These are phyloP conservation scores for Zygosaccharomyces bisporus DNA, from an alignment of 805 yeast genomes.

Conservation along the genomic window DNA sequence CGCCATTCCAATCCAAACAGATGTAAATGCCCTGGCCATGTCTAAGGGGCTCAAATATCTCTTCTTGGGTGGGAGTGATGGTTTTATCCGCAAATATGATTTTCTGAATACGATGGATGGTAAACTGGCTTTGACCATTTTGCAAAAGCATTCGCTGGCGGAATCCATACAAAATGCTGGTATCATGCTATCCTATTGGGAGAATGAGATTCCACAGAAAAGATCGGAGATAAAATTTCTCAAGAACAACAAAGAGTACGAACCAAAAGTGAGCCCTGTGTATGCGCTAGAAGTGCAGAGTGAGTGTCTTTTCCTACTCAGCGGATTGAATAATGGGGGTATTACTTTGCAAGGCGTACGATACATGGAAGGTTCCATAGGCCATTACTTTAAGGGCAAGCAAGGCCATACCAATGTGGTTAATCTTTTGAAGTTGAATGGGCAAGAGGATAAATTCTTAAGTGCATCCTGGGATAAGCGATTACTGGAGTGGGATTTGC, in stretches of 20 bases:
- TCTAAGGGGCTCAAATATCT: constrained; percentile 81
- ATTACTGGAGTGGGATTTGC: constrained; percentile 79
- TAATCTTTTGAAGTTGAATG: constrained; percentile 62
- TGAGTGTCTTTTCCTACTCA: constrained; percentile 76
- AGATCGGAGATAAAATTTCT: constrained; percentile 37
- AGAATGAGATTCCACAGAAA: constrained; percentile 83
- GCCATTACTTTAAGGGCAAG: constrained; percentile 61
- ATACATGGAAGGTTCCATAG: constrained; percentile 74
- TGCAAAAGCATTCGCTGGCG: constrained; percentile 83
- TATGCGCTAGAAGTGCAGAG: constrained; percentile 80
- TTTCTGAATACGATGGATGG: constrained; percentile 83
- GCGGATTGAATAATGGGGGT: constrained; percentile 84
- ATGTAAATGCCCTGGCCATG: constrained; percentile 72
- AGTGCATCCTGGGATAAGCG: constrained; percentile 91
- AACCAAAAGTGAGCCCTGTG: constrained; percentile 74
- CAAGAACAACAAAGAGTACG: constrained; percentile 38
- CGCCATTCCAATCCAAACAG: constrained; percentile 78
- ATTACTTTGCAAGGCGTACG: constrained; percentile 79
- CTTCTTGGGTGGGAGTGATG: constrained; percentile 95
- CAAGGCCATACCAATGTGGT: constrained; percentile 66
- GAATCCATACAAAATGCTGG: constrained; percentile 87
- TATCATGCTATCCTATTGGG: constrained; percentile 83
- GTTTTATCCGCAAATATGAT: constrained; percentile 86
- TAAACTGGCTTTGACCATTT: constrained; percentile 78
- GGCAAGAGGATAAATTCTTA: constrained; percentile 57